phyloP scores from a whole-genome alignment of 2,329 filamentous ascomycete species.

The Fusarium acutatum region DNA sequence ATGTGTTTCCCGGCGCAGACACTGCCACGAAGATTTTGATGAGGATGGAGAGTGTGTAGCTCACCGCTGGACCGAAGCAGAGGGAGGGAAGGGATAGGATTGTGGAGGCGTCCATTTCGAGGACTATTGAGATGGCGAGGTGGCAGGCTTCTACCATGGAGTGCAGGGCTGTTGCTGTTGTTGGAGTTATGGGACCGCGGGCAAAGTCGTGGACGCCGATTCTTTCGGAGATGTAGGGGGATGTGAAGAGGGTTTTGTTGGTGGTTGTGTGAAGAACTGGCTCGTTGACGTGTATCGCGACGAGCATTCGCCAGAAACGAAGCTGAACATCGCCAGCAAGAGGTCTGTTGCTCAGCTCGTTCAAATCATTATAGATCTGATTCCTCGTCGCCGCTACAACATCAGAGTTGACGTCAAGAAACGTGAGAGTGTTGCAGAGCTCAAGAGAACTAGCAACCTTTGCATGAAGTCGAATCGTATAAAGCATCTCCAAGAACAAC shows the following conservation, averaged over 20 bases:
- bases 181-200: background rate
- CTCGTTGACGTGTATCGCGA: constrained; percentile 10
- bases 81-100: constrained; percentile 19
- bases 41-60: constrained; percentile 26
- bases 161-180: background rate
- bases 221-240: constrained; percentile 11
- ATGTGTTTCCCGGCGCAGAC: constrained; percentile 24
- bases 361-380: background rate
- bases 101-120: constrained; percentile 1
- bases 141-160: constrained; percentile 24
- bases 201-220: constrained; percentile 25
- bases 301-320: constrained; percentile 20
- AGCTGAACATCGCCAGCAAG: constrained; percentile 1
- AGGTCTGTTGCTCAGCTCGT: constrained; percentile 7
- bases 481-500: constrained; percentile 18
- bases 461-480: constrained; percentile 6
- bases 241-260: constrained; percentile 23
- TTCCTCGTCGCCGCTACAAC: background rate
- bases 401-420: constrained; percentile 2
- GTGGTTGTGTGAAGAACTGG: constrained; percentile 14
- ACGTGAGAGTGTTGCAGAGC: background rate
- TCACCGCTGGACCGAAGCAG: constrained; percentile 23
- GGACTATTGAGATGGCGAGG: constrained; percentile 9
- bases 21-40: constrained; percentile 28
- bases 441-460: background rate